Evolutionary conservation across 495 filamentous ascomycete genomes (phyloP).

Genomic region (Talaromyces stipitatus): DNA sequence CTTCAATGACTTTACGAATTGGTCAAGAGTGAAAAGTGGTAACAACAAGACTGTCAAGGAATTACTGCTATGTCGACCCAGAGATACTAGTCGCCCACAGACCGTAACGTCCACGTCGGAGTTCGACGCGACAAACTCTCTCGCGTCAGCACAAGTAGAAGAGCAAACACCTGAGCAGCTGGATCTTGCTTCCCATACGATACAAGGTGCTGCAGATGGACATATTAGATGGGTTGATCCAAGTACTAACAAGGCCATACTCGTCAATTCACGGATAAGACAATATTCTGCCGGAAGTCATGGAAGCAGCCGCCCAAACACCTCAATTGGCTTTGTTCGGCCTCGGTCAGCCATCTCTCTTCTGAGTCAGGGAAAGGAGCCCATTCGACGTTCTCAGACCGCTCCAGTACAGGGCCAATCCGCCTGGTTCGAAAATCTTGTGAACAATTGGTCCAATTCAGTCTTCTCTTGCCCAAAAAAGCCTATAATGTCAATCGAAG

Average conservation of each 20-base stretch:
- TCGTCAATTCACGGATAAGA: constrained; percentile 57
- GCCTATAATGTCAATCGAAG: constrained; percentile 32
- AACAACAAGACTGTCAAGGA: constrained; percentile 13
- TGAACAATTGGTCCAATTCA: constrained; percentile 54
- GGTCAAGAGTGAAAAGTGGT: constrained; percentile 63
- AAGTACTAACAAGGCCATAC: constrained; percentile 46
- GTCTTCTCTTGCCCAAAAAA: constrained; percentile 48
- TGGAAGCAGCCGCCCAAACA: not conserved
- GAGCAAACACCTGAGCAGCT: too few species aligned
- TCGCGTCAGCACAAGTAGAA: not conserved
- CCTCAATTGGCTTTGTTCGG: constrained; percentile 1
- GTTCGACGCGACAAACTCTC: not conserved
- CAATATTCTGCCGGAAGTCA: constrained; percentile 29
- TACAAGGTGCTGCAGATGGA: constrained; percentile 13
- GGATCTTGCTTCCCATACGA: not conserved
- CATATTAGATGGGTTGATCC: constrained; percentile 63
- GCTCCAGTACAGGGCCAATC: constrained; percentile 8
- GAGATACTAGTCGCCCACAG: not conserved
- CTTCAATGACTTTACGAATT: constrained; percentile 41
- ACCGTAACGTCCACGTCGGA: not conserved
- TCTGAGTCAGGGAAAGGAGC: not conserved
- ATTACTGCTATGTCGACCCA: not conserved
- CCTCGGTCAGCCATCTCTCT: constrained; percentile 17
- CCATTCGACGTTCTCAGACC: constrained; percentile 11
- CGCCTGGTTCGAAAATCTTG: constrained; percentile 29